Base-by-base conservation (phyloP, 768 basidiomycete species). In the Serpula lacrymans region DNA sequence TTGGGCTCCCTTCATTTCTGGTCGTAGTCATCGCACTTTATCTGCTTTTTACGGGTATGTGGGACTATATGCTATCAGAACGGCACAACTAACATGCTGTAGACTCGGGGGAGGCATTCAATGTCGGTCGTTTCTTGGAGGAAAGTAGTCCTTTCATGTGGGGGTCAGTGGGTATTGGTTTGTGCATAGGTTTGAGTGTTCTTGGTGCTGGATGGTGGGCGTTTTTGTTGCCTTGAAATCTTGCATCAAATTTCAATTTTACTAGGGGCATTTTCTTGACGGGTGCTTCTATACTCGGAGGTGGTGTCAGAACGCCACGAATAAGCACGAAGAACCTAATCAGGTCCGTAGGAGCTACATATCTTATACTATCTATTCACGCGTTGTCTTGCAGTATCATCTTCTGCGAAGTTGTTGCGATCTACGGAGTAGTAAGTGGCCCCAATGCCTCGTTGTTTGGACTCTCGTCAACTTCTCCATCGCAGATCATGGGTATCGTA, bases 391-490 rank as follows among this genome's bases (percentile, higher is more conserved):
- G 8, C 55, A 97, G 95, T 51, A 92, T 98, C 70, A 97, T 99
- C 57, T 97, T 98, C 74, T 97, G 95, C 64, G 95, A 98, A 70
- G 96, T 97, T 57, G 94, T 99, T 21, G 96, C 95, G 43, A 98
- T 99, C 57, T 98, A 98, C 68, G 96, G 88, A 42, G 89, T 91
- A 38, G 90, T 93, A 65, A 45, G 86, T 74, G 13, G 8, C 30
- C 14, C 34, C 35, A 13, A 20, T 34, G 31, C 31, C 27, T 9
- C n/a, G 9, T 28, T n/a, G n/a, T 4, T 33, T 8, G 9, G 8
- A 22, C 21, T 12, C 33, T 45, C 27, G 35, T 42, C 23, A 10
- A 12, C 14, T 39, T 12, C 23, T 37, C 0, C 6, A 12, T 18
- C 13, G 3, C 34, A 90, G 88, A 96, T 96, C 53, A 94, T 94